phyloP scores from a whole-genome alignment of 2,329 filamentous ascomycete genomes.

The Proliferodiscus dingleyae region DNA sequence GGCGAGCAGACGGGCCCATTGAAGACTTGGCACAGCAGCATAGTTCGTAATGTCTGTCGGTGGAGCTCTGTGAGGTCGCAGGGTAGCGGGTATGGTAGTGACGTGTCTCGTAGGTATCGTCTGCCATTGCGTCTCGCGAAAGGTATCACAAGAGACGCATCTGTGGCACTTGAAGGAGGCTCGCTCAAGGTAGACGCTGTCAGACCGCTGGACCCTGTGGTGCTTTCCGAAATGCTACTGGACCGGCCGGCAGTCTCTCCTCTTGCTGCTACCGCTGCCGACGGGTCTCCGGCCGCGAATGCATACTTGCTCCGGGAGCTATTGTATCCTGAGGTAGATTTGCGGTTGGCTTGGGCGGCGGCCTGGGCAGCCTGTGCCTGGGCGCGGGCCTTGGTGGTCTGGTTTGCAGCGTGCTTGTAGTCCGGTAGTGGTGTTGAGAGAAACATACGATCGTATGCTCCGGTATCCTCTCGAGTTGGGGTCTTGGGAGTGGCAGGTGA shows the following conservation, averaged over 20 bases:
- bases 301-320: conserved; percentile 26
- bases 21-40: conserved; percentile 76
- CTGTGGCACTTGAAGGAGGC: conserved; percentile 14
- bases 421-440: conserved; percentile 28
- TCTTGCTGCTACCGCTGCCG: conserved; percentile 16
- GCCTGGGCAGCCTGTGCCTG: conserved; percentile 15
- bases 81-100: conserved; percentile 75
- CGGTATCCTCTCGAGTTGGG: conserved; percentile 3
- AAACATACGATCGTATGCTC: conserved; percentile 25
- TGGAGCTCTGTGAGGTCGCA: conserved; percentile 84
- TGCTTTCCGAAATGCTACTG: conserved; percentile 26
- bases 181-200: conserved; percentile 27
- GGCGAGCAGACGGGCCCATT: conserved; percentile 75
- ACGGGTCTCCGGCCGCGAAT: conserved; percentile 22
- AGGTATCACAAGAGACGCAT: conserved; percentile 38
- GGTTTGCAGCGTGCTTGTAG: conserved; percentile 28
- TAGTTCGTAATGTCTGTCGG: conserved; percentile 77
- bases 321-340: conserved; percentile 20
- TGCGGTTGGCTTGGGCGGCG: conserved; percentile 19
- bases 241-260: conserved; percentile 22
- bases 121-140: conserved; percentile 74
- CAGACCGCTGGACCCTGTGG: conserved; percentile 26
- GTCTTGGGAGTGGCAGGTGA: not conserved
- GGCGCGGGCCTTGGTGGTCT: conserved; percentile 25
- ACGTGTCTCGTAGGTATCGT: conserved; percentile 72